Base-by-base conservation (phyloP, 371 early-diverging fungal genomes). In the Syncephalastrum racemosum region DNA sequence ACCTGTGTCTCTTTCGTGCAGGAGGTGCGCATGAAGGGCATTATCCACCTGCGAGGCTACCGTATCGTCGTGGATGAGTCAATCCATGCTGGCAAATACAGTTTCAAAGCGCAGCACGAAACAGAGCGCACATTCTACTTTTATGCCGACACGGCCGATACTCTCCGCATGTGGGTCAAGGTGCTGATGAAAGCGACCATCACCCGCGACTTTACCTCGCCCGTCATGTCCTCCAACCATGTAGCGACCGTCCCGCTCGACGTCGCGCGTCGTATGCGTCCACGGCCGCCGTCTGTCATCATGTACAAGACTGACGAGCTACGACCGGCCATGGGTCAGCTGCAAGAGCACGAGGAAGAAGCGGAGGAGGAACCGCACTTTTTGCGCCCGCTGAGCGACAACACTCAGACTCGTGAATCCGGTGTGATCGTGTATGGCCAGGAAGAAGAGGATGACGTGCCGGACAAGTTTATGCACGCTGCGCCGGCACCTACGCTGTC, bases 151-250 rank as follows among this genome's bases (percentile, higher is more conserved):
- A 79, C 76, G 16, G 80, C 80, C 49, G 60, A 63, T 2, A 67
- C 62, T 15, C 79, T 82, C 75, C 80, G 75, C 52, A 80, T 69
- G 2, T 90, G 88, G 88, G 67, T 86, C 42, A 86, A 85, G 50
- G 80, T 84, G 1, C 49, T 90, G 56, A 88, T 87, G 83, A 90
- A 90, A 62, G 83, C 87, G 4, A 86, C 90, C 0, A 90, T 90
- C 57, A 73, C 79, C 4, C 67, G 86, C 8, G 84, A 87, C 56
- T 68, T 54, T 44, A 54, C 63, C 61, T 83, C 86, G 0, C 88
- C 88, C 36, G 88, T 88, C 19, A 70, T 88, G 46, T 83, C 84
- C 2, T 86, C 86, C 4, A 82, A 81, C 50, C 79, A 77, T 49
- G 76, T 88, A 25, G 77, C 82, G 3, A 86, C 88, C 0, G 78